Conservation (phyloP, 1,284 basidiomycete genomes). For the Flammula alnicola region DNA sequence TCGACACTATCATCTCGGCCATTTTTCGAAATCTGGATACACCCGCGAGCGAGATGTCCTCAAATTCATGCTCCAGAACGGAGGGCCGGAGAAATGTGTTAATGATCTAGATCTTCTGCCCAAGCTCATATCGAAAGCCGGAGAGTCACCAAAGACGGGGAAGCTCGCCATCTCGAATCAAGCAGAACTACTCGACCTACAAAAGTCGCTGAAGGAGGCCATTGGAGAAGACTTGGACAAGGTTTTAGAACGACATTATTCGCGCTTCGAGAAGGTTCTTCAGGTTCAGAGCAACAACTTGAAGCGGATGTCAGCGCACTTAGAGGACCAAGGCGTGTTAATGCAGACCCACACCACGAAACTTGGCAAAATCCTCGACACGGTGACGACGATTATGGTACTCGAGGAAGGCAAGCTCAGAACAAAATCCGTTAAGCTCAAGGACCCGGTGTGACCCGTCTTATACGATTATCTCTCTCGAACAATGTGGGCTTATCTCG, state of each 20-base stretch:
- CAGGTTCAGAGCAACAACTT: constrained; percentile 21
- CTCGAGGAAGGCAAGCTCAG: constrained; percentile 17
- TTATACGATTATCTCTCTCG: background rate
- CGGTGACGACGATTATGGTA: constrained; percentile 16
- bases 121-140: constrained; percentile 30
- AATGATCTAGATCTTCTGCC: constrained; percentile 25
- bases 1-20: constrained; percentile 28
- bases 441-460: constrained; percentile 23
- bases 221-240: constrained; percentile 19
- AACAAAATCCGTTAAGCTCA: constrained; percentile 16
- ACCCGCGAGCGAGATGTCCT: constrained; percentile 35
- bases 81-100: constrained; percentile 31
- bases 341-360: constrained; percentile 13
- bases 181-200: constrained; percentile 12
- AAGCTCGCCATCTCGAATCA: constrained; percentile 10
- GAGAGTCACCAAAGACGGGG: constrained; percentile 23
- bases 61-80: constrained; percentile 31
- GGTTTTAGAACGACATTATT: constrained; percentile 17
- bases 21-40: constrained; percentile 33
- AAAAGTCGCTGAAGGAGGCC: constrained; percentile 12
- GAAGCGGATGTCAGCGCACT: constrained; percentile 9
- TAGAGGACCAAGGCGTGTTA: constrained; percentile 16
- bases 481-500: background rate
- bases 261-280: constrained; percentile 18
- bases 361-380: constrained; percentile 16